Base-by-base conservation (phyloP, 73 alveolate genomes). In the Symbiodinium pilosum region DNA sequence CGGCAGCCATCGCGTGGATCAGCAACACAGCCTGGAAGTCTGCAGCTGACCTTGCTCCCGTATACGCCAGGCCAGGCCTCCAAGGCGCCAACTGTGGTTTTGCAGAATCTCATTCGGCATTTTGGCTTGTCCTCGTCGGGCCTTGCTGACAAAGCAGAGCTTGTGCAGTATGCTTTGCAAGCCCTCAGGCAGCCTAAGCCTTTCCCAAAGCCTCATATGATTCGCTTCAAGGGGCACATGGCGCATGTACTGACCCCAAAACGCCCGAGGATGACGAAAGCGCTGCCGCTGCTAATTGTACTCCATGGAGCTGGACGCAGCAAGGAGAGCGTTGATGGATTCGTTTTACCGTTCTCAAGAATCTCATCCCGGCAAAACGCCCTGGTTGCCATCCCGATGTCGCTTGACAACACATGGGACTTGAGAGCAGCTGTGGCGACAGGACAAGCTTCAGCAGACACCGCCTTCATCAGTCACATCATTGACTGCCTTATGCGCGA, bases 261-360 rank as follows among this genome's bases (percentile, higher is more conserved):
- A 38, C 9, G 24, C 12, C 81, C 30, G 38, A 64, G 30, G 81
- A 64, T 28, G 81, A 64, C 81, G 20, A 38, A 9, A 18, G 9
- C 39, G 30, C 30, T 9, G 6, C 81, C 81, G 9, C 34, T 64
- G 38, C 81, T 64, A 28, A 28, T 64, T 38, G 81, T 64, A 1
- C 34, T 64, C 32, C 81, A 64, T 28, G 81, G 81, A 64, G 81
- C 81, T 64, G 81, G 81, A 30, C 81, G 81, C 81, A 64, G 39
- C 9, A 64, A 64, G 34, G 81, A 20, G 30, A n/a, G 81, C 7
- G 81, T 64, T 64, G 41, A 64, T 32, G 32, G 39, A 64, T 64
- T 38, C 18, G 81, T 64, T 14, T 64, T 64, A 38, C 81, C 24
- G 9, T 64, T 64, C 81, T 64, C 81, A 18, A 64, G 30, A 38